phyloP scores from a whole-genome alignment of 805 yeast species.

The Nakazawaea molendinolei region DNA sequence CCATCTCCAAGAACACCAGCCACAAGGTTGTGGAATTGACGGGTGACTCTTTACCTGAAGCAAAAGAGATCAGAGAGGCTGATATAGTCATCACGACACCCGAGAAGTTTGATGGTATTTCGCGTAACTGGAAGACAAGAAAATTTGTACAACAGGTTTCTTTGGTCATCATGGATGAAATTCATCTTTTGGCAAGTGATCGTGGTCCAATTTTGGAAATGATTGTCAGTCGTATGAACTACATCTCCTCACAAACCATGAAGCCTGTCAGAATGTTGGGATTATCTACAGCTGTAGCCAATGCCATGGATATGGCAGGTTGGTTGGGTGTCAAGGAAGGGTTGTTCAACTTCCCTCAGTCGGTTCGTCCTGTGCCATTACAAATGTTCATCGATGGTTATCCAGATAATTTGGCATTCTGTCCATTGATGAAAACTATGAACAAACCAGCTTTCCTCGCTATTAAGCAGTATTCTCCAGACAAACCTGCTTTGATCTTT shows the following conservation, averaged over 20 bases:
- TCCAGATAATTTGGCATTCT: slow-evolving; percentile 74
- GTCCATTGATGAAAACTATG: slow-evolving; percentile 83
- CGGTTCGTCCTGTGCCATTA: slow-evolving; percentile 80
- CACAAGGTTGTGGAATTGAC: slow-evolving; percentile 68
- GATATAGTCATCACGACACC: slow-evolving; percentile 80
- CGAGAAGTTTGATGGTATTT: slow-evolving; percentile 82
- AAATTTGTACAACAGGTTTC: slow-evolving; percentile 70
- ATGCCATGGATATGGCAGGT: slow-evolving; percentile 80
- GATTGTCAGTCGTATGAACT: slow-evolving; percentile 85
- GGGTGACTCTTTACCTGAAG: slow-evolving; percentile 76
- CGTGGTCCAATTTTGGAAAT: slow-evolving; percentile 84
- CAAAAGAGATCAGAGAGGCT: slow-evolving; percentile 57
- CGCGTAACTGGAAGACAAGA: slow-evolving; percentile 79
- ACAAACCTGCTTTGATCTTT: slow-evolving; percentile 76
- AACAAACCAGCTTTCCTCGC: slow-evolving; percentile 90
- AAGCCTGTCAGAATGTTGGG: slow-evolving; percentile 63
- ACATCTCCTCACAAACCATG: slow-evolving; percentile 53
- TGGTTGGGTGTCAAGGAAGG: slow-evolving; percentile 77
- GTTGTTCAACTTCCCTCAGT: slow-evolving; percentile 70
- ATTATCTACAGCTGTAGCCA: slow-evolving; percentile 80
- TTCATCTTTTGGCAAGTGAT: slow-evolving; percentile 76
- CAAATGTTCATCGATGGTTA: slow-evolving; percentile 86
- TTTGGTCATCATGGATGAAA: slow-evolving; percentile 79
- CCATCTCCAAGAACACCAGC: slow-evolving; percentile 40
- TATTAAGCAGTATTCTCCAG: slow-evolving; percentile 84